Conservation (phyloP, 805 yeast genomes). For the Vanderwaltozyma yarrowii region DNA sequence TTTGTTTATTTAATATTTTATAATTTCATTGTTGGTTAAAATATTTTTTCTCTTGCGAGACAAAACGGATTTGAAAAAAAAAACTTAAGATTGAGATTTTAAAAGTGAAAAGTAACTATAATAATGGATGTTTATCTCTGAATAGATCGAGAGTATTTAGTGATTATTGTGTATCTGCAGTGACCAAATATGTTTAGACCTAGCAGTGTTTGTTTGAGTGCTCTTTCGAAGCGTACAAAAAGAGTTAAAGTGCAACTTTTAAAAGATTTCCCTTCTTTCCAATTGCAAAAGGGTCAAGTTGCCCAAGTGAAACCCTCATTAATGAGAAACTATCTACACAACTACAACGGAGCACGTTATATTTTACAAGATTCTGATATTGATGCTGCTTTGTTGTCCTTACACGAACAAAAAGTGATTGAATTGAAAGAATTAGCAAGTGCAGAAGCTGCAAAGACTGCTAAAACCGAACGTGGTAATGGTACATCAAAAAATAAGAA, state of each 20-base stretch:
- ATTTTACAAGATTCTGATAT: conserved; percentile 30
- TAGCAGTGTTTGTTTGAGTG: conserved; percentile 34
- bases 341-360: conserved; percentile 64
- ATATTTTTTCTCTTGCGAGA: no score
- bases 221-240: conserved; percentile 39
- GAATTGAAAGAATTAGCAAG: conserved; percentile 1
- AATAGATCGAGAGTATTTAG: no score
- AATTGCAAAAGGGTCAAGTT: conserved; percentile 56
- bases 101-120: no score
- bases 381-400: conserved; percentile 10
- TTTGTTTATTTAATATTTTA: no score
- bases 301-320: conserved; percentile 65
- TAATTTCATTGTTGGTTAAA: no score
- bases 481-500: background rate
- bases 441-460: background rate
- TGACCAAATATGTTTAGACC: conserved; percentile 21
- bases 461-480: no score
- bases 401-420: conserved; percentile 6
- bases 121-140: no score
- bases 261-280: conserved; percentile 52
- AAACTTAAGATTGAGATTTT: no score
- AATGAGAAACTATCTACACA: conserved; percentile 73
- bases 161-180: no score
- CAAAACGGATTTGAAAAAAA: no score
- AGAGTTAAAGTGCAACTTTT: conserved; percentile 68